A percentile compares a stretch with the other conserved stretches of the same genome.
Evolutionary conservation across 192 early-diverging fungal genomes (phyloP).

Genomic region (Nowakowskiella sp.): DNA sequence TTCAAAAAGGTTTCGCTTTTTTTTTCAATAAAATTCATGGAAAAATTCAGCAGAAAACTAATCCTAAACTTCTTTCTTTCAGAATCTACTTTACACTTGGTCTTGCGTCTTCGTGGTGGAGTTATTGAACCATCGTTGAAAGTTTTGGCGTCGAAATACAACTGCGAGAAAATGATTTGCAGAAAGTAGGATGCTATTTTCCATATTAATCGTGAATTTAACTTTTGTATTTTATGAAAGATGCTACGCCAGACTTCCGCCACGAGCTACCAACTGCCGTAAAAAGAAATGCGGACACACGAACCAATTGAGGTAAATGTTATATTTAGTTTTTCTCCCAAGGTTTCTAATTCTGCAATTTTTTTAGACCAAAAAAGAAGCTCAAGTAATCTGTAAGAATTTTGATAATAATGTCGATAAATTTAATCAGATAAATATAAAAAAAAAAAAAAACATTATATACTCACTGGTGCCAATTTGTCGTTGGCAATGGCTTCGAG

Average conservation of each 20-base stretch:
- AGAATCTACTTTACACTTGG: constrained; percentile 93
- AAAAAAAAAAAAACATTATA: too few species aligned
- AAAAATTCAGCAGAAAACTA: too few species aligned
- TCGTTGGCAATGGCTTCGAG: too few species aligned
- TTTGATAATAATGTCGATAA: not conserved
- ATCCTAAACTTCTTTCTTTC: not conserved
- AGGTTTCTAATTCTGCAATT: not conserved
- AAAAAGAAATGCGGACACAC: constrained; percentile 99
- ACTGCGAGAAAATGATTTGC: constrained; percentile 99
- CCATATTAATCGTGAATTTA: not conserved
- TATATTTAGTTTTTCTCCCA: not conserved
- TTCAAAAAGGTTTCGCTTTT: constrained; percentile 77
- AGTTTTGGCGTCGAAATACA: constrained; percentile 97
- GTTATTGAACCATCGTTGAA: constrained; percentile 98
- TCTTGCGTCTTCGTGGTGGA: constrained; percentile 92
- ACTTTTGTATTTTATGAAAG: constrained; percentile 26
- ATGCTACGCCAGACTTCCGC: constrained; percentile 99
- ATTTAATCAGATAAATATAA: too few species aligned
- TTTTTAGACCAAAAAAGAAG: constrained; percentile 99
- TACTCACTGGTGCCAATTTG: too few species aligned
- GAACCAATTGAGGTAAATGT: constrained; percentile 77
- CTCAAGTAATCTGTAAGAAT: constrained; percentile 59
- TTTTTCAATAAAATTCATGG: not conserved
- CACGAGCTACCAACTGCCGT: constrained; percentile 99
- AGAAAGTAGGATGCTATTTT: constrained; percentile 68